Conservation (phyloP, 2,329 filamentous ascomycete species). For the Colletotrichum sp. region DNA sequence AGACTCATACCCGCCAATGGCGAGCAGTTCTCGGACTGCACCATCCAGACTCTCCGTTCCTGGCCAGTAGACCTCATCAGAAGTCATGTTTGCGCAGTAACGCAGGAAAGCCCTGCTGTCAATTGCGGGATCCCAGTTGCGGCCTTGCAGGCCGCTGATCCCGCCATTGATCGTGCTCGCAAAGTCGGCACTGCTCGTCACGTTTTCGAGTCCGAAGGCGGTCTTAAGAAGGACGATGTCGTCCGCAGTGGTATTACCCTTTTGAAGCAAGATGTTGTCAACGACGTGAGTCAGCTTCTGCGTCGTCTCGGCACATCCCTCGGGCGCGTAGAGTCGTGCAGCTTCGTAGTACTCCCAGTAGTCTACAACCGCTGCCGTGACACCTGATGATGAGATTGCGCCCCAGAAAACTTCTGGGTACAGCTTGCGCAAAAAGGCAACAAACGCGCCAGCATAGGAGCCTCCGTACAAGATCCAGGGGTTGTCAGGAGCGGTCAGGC, state of each 20-base stretch:
- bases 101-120: slow-evolving; percentile 45
- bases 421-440: slow-evolving; percentile 74
- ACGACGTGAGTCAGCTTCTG: slow-evolving; percentile 60
- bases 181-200: slow-evolving; percentile 52
- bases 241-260: slow-evolving; percentile 14
- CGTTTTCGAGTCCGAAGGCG: slow-evolving; percentile 50
- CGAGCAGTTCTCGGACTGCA: slow-evolving; percentile 44
- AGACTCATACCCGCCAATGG: slow-evolving; percentile 34
- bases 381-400: slow-evolving; percentile 80
- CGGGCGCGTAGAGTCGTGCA: slow-evolving; percentile 51
- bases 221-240: slow-evolving; percentile 42
- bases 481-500: slow-evolving; percentile 68
- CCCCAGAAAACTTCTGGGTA: slow-evolving; percentile 83
- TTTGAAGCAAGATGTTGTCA: slow-evolving; percentile 54
- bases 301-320: slow-evolving; percentile 67
- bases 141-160: slow-evolving; percentile 48
- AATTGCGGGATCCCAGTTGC: slow-evolving; percentile 58
- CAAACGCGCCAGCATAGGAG: slow-evolving; percentile 82
- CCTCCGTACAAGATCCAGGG: slow-evolving; percentile 84
- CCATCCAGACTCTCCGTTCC: slow-evolving; percentile 40
- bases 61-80: slow-evolving; percentile 44
- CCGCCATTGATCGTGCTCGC: slow-evolving; percentile 45
- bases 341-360: slow-evolving; percentile 70
- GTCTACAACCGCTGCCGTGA: slow-evolving; percentile 78
- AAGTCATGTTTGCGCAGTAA: slow-evolving; percentile 55